Base-by-base conservation (phyloP, 129 eudicot species). In the Escallonia herrerae region DNA sequence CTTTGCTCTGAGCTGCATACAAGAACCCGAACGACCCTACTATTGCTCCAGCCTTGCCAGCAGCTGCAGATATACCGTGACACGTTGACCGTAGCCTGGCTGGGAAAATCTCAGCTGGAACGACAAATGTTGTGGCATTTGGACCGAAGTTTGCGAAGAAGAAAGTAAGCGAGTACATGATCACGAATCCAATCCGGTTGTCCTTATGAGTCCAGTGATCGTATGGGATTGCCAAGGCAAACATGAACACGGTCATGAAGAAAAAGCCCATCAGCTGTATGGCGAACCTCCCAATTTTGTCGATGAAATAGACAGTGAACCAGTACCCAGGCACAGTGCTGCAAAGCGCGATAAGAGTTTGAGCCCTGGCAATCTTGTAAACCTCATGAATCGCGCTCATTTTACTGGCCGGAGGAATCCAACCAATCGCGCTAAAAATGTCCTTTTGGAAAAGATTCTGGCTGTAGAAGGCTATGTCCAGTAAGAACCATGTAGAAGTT, bases 271-370 rank as follows among this genome's bases (percentile, higher is more conserved):
- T 81, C 44, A 87, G 3, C 43, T 87, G 90, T 71, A 87, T 87
- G 0, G 64, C 66, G n/a, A 81, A 87, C 33, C 95, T 37, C 3
- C 95, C 95, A 0, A 87, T 84, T 56, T 62, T 58, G 43, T 84
- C 91, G 41, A 87, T 84, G 15, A 87, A 75, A 0, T 55, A 62
- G 14, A 87, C 95, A 0, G 95, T 87, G 56, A 87, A 87, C 95
- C 95, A 87, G 43, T 87, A 87, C 15, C 95, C 95, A 0, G 95
- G 95, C 13, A 87, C 95, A 2, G 91, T 87, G 42, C 95, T 75
- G 43, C 90, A 87, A 1, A 87, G 82, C 0, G 95, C 88, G 7
- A 87, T 87, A 5, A 87, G 81, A 3, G 91, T 84, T 75, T 87
- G 95, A 14, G 95, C 95, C 44, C 89, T 63, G 2, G 95, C 78